Percentiles rank a stretch among this genome's conserved stretches.
phyloP scores from a whole-genome alignment of 371 early-diverging fungal species.

The Lichtheimia corymbifera region DNA sequence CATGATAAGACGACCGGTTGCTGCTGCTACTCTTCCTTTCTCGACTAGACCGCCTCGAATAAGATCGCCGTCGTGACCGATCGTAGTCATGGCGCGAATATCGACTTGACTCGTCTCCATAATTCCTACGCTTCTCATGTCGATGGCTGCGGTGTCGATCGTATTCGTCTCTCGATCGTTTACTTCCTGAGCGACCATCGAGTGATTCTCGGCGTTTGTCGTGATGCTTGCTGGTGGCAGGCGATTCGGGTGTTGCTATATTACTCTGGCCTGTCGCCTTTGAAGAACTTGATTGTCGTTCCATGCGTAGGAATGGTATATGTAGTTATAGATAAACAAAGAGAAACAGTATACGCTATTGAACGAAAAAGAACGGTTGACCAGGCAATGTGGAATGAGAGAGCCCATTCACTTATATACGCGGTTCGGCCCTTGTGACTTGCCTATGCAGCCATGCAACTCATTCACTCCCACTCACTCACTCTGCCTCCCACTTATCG shows the following conservation, averaged over 20 bases:
- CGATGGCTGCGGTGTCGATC: slow-evolving; percentile 15
- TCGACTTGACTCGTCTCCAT: slow-evolving; percentile 12
- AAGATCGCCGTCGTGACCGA: slow-evolving; percentile 13
- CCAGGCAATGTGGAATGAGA: too few species aligned
- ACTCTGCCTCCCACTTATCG: too few species aligned
- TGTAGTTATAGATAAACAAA: too few species aligned
- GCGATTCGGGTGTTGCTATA: slow-evolving; percentile 3
- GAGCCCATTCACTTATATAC: too few species aligned
- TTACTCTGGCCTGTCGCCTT: not conserved
- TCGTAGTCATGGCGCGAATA: slow-evolving; percentile 14
- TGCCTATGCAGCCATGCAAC: too few species aligned
- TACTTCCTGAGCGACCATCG: slow-evolving; percentile 6
- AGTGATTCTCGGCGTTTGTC: slow-evolving; percentile 1
- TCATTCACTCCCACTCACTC: too few species aligned
- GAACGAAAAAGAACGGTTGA: too few species aligned
- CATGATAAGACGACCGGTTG: slow-evolving; percentile 8
- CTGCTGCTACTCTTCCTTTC: slow-evolving; percentile 14
- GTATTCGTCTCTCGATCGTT: slow-evolving; percentile 21
- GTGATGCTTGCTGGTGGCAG: not conserved
- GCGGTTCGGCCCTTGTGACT: too few species aligned
- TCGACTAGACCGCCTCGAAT: slow-evolving; percentile 17
- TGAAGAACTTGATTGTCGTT: not conserved
- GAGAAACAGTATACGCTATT: too few species aligned
- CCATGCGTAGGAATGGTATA: not conserved
- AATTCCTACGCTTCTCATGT: slow-evolving; percentile 17